Evolutionary conservation across 768 basidiomycete species (phyloP).

Genomic region (Pisolithus sp.): DNA sequence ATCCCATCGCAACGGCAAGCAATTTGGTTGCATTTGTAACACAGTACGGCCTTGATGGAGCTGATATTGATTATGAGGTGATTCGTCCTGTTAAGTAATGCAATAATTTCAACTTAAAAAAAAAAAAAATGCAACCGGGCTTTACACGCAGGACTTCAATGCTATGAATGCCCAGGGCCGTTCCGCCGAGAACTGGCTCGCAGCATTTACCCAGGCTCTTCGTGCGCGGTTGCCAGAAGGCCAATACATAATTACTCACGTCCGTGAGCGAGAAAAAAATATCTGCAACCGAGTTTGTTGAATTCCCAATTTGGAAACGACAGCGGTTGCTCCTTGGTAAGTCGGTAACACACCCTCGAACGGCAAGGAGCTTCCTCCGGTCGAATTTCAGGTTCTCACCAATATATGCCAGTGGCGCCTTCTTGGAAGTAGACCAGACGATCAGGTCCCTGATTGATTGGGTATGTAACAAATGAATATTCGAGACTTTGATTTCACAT

Average conservation of each 20-base stretch:
- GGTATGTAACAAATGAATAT: constrained; percentile 17
- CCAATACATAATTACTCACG: constrained; percentile 29
- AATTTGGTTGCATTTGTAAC: constrained; percentile 62
- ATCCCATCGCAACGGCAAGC: constrained; percentile 56
- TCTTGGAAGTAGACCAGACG: constrained; percentile 30
- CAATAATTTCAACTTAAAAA: not conserved
- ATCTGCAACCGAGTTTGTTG: not conserved
- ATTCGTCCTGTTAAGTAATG: not conserved
- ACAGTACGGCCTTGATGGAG: constrained; percentile 55
- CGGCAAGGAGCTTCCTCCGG: not conserved
- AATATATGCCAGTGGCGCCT: constrained; percentile 35
- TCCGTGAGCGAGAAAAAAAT: constrained; percentile 31
- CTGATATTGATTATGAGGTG: constrained; percentile 71
- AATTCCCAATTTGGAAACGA: not conserved
- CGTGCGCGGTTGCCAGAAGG: constrained; percentile 26
- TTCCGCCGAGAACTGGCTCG: constrained; percentile 44
- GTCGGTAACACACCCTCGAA: not conserved
- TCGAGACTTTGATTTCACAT: not conserved
- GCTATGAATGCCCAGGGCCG: constrained; percentile 50
- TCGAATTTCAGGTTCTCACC: constrained; percentile 36
- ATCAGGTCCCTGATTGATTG: constrained; percentile 42
- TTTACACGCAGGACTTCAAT: constrained; percentile 45
- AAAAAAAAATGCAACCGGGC: not conserved
- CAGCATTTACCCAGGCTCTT: constrained; percentile 25
- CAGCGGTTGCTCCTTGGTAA: constrained; percentile 41